Evolutionary conservation across 371 early-diverging fungal genomes (phyloP).

Genomic region (Actinomortierella wolfii): DNA sequence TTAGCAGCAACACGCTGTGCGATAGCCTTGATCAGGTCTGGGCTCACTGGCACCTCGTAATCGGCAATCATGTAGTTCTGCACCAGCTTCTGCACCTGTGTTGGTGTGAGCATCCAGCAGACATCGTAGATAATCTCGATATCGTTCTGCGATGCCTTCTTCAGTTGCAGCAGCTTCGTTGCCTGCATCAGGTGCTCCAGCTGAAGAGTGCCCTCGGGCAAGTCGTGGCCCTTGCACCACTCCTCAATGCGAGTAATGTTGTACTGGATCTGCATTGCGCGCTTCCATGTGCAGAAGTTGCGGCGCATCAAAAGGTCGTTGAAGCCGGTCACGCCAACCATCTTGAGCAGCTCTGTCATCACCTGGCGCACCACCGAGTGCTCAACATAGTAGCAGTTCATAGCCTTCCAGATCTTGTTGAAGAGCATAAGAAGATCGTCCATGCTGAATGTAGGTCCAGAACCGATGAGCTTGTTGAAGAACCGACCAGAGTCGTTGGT

Average conservation of each 20-base stretch:
- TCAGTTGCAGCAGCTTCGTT: constrained; percentile 92
- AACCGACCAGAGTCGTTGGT: constrained; percentile 89
- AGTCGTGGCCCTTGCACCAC: constrained; percentile 95
- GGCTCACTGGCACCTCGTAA: constrained; percentile 83
- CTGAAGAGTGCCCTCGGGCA: constrained; percentile 87
- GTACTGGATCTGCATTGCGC: constrained; percentile 97
- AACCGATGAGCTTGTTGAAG: constrained; percentile 78
- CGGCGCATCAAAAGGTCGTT: constrained; percentile 94
- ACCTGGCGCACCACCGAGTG: constrained; percentile 80
- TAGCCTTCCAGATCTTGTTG: constrained; percentile 87
- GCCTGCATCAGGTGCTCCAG: constrained; percentile 93
- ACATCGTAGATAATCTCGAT: constrained; percentile 95
- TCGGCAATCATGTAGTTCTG: constrained; percentile 78
- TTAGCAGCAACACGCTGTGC: constrained; percentile 82
- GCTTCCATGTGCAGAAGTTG: constrained; percentile 88
- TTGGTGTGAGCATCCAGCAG: constrained; percentile 91
- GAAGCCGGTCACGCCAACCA: constrained; percentile 91
- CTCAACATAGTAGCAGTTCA: constrained; percentile 95
- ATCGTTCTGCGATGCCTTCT: constrained; percentile 89
- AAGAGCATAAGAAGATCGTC: constrained; percentile 92
- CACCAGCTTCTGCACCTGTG: constrained; percentile 95
- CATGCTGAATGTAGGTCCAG: constrained; percentile 82
- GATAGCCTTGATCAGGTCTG: constrained; percentile 90
- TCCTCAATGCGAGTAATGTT: constrained; percentile 95
- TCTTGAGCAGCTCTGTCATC: constrained; percentile 85